Conservation (phyloP, 148 eudicot genomes). For the Nyssa sinensis region DNA sequence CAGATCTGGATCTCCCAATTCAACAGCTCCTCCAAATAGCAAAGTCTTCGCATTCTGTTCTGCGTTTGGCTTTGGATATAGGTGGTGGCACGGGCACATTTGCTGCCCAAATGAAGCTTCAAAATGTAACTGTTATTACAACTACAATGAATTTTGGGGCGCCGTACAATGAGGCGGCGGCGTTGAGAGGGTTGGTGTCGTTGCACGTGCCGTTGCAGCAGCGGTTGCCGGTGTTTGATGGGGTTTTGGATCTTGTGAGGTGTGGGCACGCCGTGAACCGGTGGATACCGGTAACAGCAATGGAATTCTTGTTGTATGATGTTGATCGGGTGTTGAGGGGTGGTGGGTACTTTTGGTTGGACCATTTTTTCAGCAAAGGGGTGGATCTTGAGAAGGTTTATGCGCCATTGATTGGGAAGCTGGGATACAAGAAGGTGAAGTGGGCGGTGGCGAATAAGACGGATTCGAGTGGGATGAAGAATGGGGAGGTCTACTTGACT, state of each 20-base stretch:
- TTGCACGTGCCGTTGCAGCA: slow-evolving; percentile 87
- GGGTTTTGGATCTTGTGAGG: slow-evolving; percentile 70
- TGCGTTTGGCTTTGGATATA: slow-evolving; percentile 64
- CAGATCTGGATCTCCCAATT: slow-evolving; percentile 73
- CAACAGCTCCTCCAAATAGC: slow-evolving; percentile 49
- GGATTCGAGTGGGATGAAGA: slow-evolving; percentile 63
- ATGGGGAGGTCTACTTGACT: slow-evolving; percentile 81
- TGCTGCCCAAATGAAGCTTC: slow-evolving; percentile 62
- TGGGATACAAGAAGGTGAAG: slow-evolving; percentile 86
- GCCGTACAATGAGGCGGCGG: slow-evolving; percentile 71
- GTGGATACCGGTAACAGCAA: slow-evolving; percentile 66
- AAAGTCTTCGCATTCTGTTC: slow-evolving; percentile 20
- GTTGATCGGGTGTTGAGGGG: slow-evolving; percentile 81
- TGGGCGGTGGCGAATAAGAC: slow-evolving; percentile 79
- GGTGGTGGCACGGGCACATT: slow-evolving; percentile 82
- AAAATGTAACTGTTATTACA: slow-evolving; percentile 62
- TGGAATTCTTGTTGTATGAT: slow-evolving; percentile 82
- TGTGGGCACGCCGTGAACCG: slow-evolving; percentile 76
- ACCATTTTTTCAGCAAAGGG: slow-evolving; percentile 68
- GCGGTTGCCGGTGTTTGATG: slow-evolving; percentile 79
- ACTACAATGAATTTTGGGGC: slow-evolving; percentile 79
- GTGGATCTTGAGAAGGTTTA: slow-evolving; percentile 74
- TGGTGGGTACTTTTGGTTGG: slow-evolving; percentile 81
- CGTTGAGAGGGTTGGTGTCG: slow-evolving; percentile 65
- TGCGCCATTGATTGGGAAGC: slow-evolving; percentile 59